Conservation (phyloP, 352 stramenopile species). For the Pythium angustatum region DNA sequence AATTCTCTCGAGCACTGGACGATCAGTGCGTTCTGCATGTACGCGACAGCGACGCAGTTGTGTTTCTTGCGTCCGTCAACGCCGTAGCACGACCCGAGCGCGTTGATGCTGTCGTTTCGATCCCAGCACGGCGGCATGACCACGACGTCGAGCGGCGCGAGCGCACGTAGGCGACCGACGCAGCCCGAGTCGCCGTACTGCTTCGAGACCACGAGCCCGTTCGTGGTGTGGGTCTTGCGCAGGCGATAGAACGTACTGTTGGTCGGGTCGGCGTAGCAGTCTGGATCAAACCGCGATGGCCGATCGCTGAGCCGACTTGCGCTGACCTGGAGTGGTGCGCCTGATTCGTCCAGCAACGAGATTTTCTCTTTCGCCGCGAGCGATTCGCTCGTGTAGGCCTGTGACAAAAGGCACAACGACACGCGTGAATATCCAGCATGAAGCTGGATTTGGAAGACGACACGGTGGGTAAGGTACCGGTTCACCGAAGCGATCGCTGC, state of each 20-base stretch:
- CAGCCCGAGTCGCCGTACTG: conserved; percentile 61
- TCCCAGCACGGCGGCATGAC: conserved; percentile 81
- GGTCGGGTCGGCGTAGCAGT: conserved; percentile 68
- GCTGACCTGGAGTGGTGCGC: conserved; percentile 48
- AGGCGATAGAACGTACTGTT: conserved; percentile 54
- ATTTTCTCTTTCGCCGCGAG: conserved; percentile 55
- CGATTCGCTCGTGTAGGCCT: conserved; percentile 48
- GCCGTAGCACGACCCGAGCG: conserved; percentile 54
- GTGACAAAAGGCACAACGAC: too few relatives aligned
- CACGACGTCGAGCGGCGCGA: conserved; percentile 50
- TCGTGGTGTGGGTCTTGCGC: conserved; percentile 50
- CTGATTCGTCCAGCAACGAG: conserved; percentile 69
- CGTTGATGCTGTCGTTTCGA: conserved; percentile 75
- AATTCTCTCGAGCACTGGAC: conserved; percentile 68
- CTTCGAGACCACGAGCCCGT: conserved; percentile 44
- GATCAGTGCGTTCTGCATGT: conserved; percentile 83
- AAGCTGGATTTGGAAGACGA: too few relatives aligned
- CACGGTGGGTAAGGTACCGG: conserved; percentile 40
- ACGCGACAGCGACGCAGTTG: conserved; percentile 74
- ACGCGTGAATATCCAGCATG: too few relatives aligned
- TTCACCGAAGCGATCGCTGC: conserved; percentile 77
- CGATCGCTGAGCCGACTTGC: conserved; percentile 72
- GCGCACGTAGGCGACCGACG: conserved; percentile 47
- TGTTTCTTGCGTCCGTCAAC: conserved; percentile 56
- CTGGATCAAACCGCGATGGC: conserved; percentile 62